Evolutionary conservation across 2,329 filamentous ascomycete genomes (phyloP).

Genomic region (Tolypocladium endophyticum): DNA sequence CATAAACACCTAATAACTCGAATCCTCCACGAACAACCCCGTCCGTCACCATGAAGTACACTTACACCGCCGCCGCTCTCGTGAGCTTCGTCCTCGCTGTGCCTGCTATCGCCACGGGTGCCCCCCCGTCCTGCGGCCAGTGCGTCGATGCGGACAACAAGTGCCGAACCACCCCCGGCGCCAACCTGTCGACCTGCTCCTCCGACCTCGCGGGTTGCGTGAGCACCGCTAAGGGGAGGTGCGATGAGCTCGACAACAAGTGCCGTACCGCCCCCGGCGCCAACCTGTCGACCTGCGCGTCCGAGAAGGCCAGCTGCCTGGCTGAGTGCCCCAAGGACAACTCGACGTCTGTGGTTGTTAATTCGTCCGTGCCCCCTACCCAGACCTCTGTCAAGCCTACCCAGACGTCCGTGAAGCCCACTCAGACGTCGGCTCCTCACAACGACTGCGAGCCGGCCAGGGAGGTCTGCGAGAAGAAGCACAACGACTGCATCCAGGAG

Average conservation of each 20-base stretch:
- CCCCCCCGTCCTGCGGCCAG: too few relatives aligned
- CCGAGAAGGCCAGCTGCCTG: too few relatives aligned
- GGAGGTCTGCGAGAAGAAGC: neutral
- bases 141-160: constrained; percentile 7
- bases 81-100: neutral
- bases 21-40: neutral
- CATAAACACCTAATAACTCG: neutral
- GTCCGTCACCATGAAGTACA: neutral
- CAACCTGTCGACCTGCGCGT: constrained; percentile 12
- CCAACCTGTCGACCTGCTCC: constrained; percentile 12
- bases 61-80: neutral
- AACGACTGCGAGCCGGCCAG: neutral
- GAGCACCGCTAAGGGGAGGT: too few relatives aligned
- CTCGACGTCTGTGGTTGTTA: too few relatives aligned
- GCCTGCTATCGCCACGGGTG: neutral
- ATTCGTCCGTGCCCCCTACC: too few relatives aligned
- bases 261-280: constrained; percentile 9
- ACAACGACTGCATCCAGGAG: neutral
- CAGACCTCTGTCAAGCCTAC: constrained; percentile 1
- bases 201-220: constrained; percentile 12
- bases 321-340: too few relatives aligned
- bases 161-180: constrained; percentile 8
- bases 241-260: too few relatives aligned
- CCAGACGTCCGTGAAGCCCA: constrained; percentile 2
- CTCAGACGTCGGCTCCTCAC: neutral